phyloP scores from a whole-genome alignment of 2,329 filamentous ascomycete species.

The Fusarium dlaminii region DNA sequence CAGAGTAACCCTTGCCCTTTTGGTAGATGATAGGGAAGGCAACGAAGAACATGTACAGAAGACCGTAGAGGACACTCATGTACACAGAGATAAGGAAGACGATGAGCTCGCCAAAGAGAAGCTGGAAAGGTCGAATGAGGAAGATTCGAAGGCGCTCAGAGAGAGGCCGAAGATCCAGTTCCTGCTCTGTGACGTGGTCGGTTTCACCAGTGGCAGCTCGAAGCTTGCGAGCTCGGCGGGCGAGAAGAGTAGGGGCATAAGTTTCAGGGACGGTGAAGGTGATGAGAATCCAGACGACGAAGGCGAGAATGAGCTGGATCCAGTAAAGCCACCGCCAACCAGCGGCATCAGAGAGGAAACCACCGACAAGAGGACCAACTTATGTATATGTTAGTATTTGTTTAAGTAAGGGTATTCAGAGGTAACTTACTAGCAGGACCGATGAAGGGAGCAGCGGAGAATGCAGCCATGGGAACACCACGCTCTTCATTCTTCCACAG shows the following conservation, averaged over 20 bases:
- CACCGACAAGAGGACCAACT: conserved; percentile 79
- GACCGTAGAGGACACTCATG: conserved; percentile 83
- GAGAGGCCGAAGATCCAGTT: conserved; percentile 77
- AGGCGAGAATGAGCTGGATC: conserved; percentile 82
- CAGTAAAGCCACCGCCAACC: conserved; percentile 90
- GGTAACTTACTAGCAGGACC: conserved; percentile 71
- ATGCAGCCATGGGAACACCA: conserved; percentile 87
- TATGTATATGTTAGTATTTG: conserved; percentile 4
- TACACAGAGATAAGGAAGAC: conserved; percentile 85
- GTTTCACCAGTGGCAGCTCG: conserved; percentile 73
- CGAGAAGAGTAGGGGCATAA: conserved; percentile 82
- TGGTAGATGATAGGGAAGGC: conserved; percentile 78
- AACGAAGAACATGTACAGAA: conserved; percentile 82
- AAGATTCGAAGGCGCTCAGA: conserved; percentile 76
- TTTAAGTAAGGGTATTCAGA: not conserved
- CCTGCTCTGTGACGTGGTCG: conserved; percentile 80
- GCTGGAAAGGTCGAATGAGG: conserved; percentile 83
- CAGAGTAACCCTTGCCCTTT: conserved; percentile 79
- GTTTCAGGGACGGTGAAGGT: conserved; percentile 92
- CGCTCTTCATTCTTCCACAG: conserved; percentile 86
- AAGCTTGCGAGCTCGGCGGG: conserved; percentile 74
- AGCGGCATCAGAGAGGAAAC: conserved; percentile 74
- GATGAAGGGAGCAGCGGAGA: conserved; percentile 83
- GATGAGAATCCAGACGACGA: conserved; percentile 76
- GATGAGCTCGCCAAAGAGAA: conserved; percentile 85